phyloP scores from a whole-genome alignment of 2,329 filamentous ascomycete species.

The Aureobasidium sp. region DNA sequence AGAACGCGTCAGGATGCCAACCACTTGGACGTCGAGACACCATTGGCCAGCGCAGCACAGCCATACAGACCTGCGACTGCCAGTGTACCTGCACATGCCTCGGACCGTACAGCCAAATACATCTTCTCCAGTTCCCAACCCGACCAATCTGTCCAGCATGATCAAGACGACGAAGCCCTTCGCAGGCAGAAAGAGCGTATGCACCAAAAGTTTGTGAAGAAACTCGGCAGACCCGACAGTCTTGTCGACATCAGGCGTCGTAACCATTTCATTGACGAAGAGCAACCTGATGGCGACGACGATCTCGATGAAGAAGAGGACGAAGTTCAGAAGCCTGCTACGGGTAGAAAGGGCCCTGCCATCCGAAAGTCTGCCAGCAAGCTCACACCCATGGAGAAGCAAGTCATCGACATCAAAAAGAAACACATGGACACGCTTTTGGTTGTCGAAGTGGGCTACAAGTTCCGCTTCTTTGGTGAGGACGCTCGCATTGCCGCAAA shows the following conservation, averaged over 20 bases:
- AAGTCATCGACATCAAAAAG: conserved; percentile 87
- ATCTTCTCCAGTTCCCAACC: conserved; percentile 46
- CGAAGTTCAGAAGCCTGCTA: conserved; percentile 36
- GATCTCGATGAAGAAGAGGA: conserved; percentile 52
- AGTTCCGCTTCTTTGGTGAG: conserved; percentile 94
- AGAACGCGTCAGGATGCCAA: conserved; percentile 13
- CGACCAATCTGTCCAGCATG: conserved; percentile 23
- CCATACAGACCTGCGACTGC: conserved; percentile 19
- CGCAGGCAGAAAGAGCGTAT: conserved; percentile 58
- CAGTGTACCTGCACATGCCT: conserved; percentile 18
- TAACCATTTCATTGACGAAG: conserved; percentile 46
- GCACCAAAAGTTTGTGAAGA: conserved; percentile 80
- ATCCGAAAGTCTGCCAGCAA: conserved; percentile 69
- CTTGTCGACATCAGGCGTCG: conserved; percentile 57
- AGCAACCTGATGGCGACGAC: conserved; percentile 44
- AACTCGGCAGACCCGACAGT: conserved; percentile 78
- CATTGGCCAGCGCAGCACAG: conserved; percentile 14
- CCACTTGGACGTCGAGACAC: conserved; percentile 10
- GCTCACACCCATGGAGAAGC: conserved; percentile 87
- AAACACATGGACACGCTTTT: conserved; percentile 84
- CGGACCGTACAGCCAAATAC: conserved; percentile 48
- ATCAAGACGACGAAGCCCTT: conserved; percentile 42
- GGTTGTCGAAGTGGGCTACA: conserved; percentile 94
- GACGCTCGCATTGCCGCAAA: conserved; percentile 85
- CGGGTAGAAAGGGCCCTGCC: conserved; percentile 40